Evolutionary conservation across 1,139 yeast species (phyloP), one percentile per base, ranked within the genome.

Genomic region (Saccharomyces hybrid): DNA sequence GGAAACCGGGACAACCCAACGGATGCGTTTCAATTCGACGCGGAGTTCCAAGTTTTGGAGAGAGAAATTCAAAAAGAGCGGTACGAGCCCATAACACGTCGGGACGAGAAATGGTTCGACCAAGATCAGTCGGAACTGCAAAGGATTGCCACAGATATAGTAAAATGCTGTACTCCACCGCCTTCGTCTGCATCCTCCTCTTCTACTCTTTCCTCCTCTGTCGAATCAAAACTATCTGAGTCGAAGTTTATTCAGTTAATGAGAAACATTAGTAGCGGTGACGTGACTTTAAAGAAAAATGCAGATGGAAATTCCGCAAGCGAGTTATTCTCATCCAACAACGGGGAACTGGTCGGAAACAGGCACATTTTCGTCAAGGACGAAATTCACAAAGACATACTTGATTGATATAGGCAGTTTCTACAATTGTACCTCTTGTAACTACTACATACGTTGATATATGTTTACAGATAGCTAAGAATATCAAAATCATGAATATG

Each of bases 191-290:
- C 62, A n/a, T 51, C 56, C 7, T 30, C 41, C 16, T 48, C 65
- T 7, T 51, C 59, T 11, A 53, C 57, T 5, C 54, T 63, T 4
- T 52, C 62, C 4, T 53, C 60, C 4, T 53, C 60, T 7, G 48
- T 57, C 13, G 52, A 56, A 28, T 49, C 62, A 5, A 66, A 65
- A 50, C 58, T 68, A 2, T 54, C 61, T 5, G 57, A 59, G 1
- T 67, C 71, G 1, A 66, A 67, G 54, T 67, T 68, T 42, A 57
- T 68, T 52, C 61, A 62, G 2, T 55, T 68, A 23, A 64, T 68
- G 70, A 60, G 63, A 51, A 61, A 58, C 20, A 59, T 68, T 6
- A 63, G 70, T 48, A 67, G 62, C 23, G 71, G 71, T 3, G 62
- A 59, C 2, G 68, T 67, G n/a, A 63, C 71, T 4, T 31, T 68